phyloP scores from a whole-genome alignment of 2,329 filamentous ascomycete species.

The Ophiostoma piceae region DNA sequence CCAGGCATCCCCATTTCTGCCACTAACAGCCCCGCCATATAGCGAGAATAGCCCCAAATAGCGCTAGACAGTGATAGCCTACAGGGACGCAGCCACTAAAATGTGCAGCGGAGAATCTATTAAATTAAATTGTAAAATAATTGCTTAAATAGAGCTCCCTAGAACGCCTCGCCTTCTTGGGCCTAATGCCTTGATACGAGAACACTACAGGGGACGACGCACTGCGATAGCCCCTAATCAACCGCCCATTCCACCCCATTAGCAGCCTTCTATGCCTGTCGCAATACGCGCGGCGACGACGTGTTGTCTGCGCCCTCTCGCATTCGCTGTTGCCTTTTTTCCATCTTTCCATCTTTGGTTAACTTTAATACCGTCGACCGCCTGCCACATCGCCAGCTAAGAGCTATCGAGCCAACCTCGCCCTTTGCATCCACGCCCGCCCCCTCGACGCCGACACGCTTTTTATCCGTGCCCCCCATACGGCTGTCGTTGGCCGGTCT shows the following conservation, averaged over 20 bases:
- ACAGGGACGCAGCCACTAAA: background rate
- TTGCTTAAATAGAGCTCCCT: background rate
- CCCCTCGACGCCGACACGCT: background rate
- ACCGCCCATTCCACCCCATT: background rate
- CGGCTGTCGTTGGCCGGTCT: background rate
- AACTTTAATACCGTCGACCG: background rate
- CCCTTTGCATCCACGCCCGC: background rate
- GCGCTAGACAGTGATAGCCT: background rate
- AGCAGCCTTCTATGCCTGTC: slow-evolving; percentile 9
- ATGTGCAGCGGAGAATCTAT: background rate
- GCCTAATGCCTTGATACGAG: background rate
- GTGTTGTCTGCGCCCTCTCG: slow-evolving; percentile 16
- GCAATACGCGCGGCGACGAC: slow-evolving; percentile 21
- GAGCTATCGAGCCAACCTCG: background rate
- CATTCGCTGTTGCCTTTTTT: slow-evolving; percentile 19
- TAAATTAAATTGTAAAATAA: background rate
- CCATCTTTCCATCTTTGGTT: background rate
- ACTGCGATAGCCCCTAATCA: background rate
- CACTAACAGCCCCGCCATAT: slow-evolving; percentile 8
- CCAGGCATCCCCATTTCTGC: slow-evolving; percentile 1
- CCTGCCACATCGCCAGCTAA: background rate
- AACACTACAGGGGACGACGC: background rate
- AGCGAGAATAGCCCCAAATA: background rate
- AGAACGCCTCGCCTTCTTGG: background rate
- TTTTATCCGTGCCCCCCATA: background rate